These are phyloP conservation scores for Orbilia ellipsospora DNA, from an alignment of 2,329 filamentous ascomycete species.

Conservation along the genomic window DNA sequence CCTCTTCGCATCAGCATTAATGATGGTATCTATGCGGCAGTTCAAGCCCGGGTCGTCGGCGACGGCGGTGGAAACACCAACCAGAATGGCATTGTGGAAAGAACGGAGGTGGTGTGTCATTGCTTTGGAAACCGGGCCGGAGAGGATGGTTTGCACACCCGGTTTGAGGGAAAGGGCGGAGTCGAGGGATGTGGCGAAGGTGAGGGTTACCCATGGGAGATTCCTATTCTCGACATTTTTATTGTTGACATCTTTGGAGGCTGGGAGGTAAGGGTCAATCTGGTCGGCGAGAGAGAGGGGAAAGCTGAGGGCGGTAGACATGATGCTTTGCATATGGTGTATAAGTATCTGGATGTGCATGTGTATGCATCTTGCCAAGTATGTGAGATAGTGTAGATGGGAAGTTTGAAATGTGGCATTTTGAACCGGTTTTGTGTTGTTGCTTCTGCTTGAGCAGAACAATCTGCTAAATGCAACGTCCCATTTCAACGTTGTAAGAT, in stretches of 20 bases:
- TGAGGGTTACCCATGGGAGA: slow-evolving; percentile 75
- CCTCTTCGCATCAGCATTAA: slow-evolving; percentile 65
- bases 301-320: slow-evolving; percentile 34
- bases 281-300: slow-evolving; percentile 40
- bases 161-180: slow-evolving; percentile 79
- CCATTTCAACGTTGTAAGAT: too few relatives aligned
- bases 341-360: too few relatives aligned
- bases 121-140: slow-evolving; percentile 82
- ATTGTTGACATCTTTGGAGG: background rate
- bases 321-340: background rate
- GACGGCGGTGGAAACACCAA: slow-evolving; percentile 84
- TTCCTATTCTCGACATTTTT: slow-evolving; percentile 31
- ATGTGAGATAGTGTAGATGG: background rate
- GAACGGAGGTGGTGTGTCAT: slow-evolving; percentile 94
- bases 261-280: slow-evolving; percentile 57
- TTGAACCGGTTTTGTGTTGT: slow-evolving; percentile 15
- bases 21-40: slow-evolving; percentile 74
- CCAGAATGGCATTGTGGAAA: slow-evolving; percentile 82
- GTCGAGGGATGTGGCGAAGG: slow-evolving; percentile 91
- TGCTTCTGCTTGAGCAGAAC: background rate
- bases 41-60: slow-evolving; percentile 89
- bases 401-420: slow-evolving; percentile 23
- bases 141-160: slow-evolving; percentile 83
- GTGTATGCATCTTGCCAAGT: background rate
- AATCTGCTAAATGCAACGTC: background rate